phyloP scores from a whole-genome alignment of 2,329 filamentous ascomycete genomes.

The Clarireedia monteithiana region DNA sequence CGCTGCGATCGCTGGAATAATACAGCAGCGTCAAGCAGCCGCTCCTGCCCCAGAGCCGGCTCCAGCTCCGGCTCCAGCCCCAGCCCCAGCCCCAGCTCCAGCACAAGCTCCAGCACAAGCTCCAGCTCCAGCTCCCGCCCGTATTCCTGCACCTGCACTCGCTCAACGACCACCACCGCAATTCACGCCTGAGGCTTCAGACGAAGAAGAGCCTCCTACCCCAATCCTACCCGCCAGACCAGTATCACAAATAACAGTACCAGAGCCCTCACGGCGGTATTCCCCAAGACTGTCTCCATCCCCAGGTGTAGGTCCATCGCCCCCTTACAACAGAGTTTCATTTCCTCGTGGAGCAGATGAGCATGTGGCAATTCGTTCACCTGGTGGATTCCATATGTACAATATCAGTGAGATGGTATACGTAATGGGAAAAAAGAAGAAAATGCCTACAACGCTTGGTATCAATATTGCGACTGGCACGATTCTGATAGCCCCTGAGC shows the following conservation, averaged over 20 bases:
- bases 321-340: slow-evolving; percentile 43
- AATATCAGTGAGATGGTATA: slow-evolving; percentile 94
- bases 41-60: slow-evolving; percentile 31
- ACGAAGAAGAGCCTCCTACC: slow-evolving; percentile 52
- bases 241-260: slow-evolving; percentile 18
- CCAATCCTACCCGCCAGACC: slow-evolving; percentile 58
- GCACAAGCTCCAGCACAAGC: no score
- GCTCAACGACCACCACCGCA: slow-evolving; percentile 40
- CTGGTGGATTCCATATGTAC: slow-evolving; percentile 85
- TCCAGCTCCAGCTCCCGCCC: no score
- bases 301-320: slow-evolving; percentile 36
- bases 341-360: slow-evolving; percentile 37
- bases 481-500: slow-evolving; percentile 87
- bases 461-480: slow-evolving; percentile 82
- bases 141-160: slow-evolving; percentile 15
- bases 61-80: slow-evolving; percentile 23
- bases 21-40: slow-evolving; percentile 31
- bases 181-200: slow-evolving; percentile 59
- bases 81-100: no score
- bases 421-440: slow-evolving; percentile 94
- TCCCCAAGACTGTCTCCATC: slow-evolving; percentile 35
- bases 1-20: slow-evolving; percentile 46
- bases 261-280: slow-evolving; percentile 20
- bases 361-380: slow-evolving; percentile 42
- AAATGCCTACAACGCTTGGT: slow-evolving; percentile 96